Conservation (phyloP, 2,329 filamentous ascomycete genomes). For the Pochonia chlamydosporia region DNA sequence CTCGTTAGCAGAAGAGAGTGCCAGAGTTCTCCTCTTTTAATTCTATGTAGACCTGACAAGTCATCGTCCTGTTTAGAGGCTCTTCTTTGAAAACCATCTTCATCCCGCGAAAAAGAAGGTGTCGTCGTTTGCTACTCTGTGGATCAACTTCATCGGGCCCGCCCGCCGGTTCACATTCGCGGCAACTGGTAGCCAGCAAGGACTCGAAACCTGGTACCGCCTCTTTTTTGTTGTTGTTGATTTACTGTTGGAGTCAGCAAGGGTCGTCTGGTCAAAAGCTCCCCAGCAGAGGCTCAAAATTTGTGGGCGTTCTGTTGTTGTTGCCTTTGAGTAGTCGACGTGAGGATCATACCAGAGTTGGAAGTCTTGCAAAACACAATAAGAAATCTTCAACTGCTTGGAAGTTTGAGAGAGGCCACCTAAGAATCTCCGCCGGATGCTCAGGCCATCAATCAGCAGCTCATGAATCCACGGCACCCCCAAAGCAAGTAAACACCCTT, state of each 20-base stretch:
- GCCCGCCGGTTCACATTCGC: background rate
- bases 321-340: too few relatives aligned
- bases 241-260: background rate
- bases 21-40: background rate
- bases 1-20: background rate
- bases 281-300: too few relatives aligned
- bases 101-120: background rate
- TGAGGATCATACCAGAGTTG: too few relatives aligned
- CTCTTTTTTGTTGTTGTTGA: background rate
- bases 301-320: too few relatives aligned
- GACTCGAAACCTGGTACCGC: background rate
- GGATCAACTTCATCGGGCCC: background rate
- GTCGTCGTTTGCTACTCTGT: background rate
- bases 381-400: background rate
- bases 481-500: constrained; percentile 5
- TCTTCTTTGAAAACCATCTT: background rate
- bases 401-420: background rate
- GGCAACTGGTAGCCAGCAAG: background rate
- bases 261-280: too few relatives aligned
- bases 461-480: constrained; percentile 1
- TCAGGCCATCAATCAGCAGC: background rate
- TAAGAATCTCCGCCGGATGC: background rate
- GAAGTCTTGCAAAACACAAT: constrained; percentile 1
- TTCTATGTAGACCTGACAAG: background rate
- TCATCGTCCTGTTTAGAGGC: background rate